Evolutionary conservation across 345 rosid genomes (phyloP), one percentile per base, ranked within the genome.

Genomic region (Hirschfeldia incana): DNA sequence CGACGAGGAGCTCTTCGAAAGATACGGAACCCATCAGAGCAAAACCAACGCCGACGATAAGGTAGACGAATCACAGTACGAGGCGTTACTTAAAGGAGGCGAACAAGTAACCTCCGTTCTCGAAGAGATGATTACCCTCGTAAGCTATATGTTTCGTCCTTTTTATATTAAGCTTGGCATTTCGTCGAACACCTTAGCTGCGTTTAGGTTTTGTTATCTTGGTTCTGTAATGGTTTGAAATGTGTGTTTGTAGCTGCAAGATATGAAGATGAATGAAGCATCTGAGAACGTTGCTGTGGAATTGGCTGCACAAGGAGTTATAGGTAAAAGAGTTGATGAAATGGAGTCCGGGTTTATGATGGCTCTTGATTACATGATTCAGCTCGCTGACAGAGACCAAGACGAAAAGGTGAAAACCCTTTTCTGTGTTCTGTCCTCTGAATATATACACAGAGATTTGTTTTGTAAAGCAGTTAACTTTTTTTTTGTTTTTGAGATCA

Each of bases 81-180:
- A 94, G 72, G 91, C 90, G 71, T 34, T 92, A n/a, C 92, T 91
- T 64, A 90, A 89, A 85, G 98, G 98, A 49, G 98, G 98, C 36
- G 97, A 91, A 72, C 98, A 94, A 84, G 98, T 94, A 69, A 88
- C 90, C 42, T 94, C 97, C 51, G 97, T 92, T 72, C 91, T 90
- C 29, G 83, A 91, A 53, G 60, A 53, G 27, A 53, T 53, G 60
- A 53, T 53, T 2, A 53, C 60, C 60, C 60, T 53, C 60, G 60
- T 53, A 53, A 15, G 59, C 32, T 53, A 6, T 11, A 16, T 16
- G 59, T 15, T 53, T 53, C 59, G 9, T 16, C 6, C 15, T 6
- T 16, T 16, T 53, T 53, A 15, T 53, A 21, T 15, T 53, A 53
- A 53, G 58, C 58, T 53, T 53, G 59, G 26, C 59, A 53, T 53